Base-by-base conservation (phyloP, 2,329 filamentous ascomycete genomes). In the Sclerotinia nivalis region DNA sequence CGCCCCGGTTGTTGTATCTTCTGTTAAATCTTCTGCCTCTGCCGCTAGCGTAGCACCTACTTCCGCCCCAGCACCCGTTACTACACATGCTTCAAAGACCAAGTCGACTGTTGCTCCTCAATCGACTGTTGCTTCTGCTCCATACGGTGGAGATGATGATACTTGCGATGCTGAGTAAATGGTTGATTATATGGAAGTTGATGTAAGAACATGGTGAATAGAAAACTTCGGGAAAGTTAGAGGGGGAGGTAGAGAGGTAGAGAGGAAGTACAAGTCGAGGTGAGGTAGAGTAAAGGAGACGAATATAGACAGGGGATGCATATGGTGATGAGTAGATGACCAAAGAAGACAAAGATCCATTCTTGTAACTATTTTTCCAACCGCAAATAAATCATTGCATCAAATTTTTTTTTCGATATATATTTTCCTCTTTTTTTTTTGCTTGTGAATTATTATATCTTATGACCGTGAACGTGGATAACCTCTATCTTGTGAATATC, bases 111-210 rank as follows among this genome's bases (percentile, higher is more conserved):
- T 31, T 18, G 52, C 43, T 61, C 52, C 64, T 25, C 25, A 58
- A 0, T 31, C 50, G 9, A 68, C 43, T 20, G 4, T 37, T 45
- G 50, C 34, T 47, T 37, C 22, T 65, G 31, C 40, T 22, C 20
- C 20, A 28, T 28, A 18, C 4, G 12, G 31, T 25, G 55, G 43
- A 28, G 18, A 40, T 31, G 65, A 25, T 22, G 54, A 60, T 4
- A 40, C 65, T 22, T 68, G 65, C 31, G 65, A 60, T n/a, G 43
- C 28, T 4, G 65, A 68, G 28, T 68, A 68, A 60, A 59, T 58
- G 20, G 28, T 6, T 2, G 1, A 15, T 8, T 20, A 12, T 28
- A 50, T 34, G 22, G 1, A 7, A 6, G 31, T 31, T 31, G 31
- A 31, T 31, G 2, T 31, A 5, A 31, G 31, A 31, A 31, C 31